Evolutionary conservation across 257 asterid species (phyloP), one percentile per base, ranked within the genome.

Genomic region (Catharanthus roseus): DNA sequence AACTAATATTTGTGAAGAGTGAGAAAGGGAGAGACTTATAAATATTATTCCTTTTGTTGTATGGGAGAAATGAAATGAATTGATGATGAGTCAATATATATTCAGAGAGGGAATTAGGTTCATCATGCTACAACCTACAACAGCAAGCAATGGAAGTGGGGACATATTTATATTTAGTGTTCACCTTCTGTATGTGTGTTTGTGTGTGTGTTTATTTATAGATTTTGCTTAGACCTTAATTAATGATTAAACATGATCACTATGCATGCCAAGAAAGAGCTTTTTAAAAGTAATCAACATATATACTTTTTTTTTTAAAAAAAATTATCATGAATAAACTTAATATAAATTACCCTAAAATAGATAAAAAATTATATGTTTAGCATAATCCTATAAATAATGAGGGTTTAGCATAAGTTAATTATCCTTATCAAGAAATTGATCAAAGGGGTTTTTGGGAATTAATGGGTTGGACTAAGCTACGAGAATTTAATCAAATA

Each of bases 81-180:
- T 51, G n/a, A n/a, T n/a, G n/a, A n/a, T n/a, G n/a, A n/a, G n/a
- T n/a, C n/a, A n/a, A n/a, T 58, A 56, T 73, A 73, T 78, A 69
- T 68, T 28, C 21, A 51, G 34, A 49, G 51, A 60, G 47, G 76
- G 42, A n/a, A n/a, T n/a, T n/a, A n/a, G n/a, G n/a, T n/a, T n/a
- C n/a, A n/a, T n/a, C n/a, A n/a, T n/a, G n/a, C n/a, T n/a, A n/a
- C n/a, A n/a, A n/a, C n/a, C n/a, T n/a, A 61, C 74, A 76, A 73
- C 69, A 23, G 69, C 71, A 68, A 63, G 68, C 70, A 77, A 74
- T 72, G 79, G 56, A 34, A 45, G 84, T 80, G 87, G 88, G 88
- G n/a, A 77, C 73, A 73, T 66, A 76, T 10, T 18, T n/a, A 33
- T 10, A 62, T 38, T 18, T n/a, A 31, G 2, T 19, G 12, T 21